Base-by-base conservation (phyloP, 257 asterid species). In the Apocynum venetum region DNA sequence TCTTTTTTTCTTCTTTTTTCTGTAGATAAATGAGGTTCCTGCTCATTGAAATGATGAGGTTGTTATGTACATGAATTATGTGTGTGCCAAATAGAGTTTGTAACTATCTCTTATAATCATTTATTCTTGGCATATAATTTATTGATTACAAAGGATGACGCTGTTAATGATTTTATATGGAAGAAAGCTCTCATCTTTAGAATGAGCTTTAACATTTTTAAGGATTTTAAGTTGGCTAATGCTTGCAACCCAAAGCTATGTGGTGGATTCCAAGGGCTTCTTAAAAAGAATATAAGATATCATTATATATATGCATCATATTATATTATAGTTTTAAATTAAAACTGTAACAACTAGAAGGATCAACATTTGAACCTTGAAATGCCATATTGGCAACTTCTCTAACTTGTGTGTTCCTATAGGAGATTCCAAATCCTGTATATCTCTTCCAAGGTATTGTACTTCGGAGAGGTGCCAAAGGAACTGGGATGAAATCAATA, bases 401-500 rank as follows among this genome's bases (percentile, higher is more conserved):
- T 44, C 72, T 67, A 67, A 68, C 53, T 68, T 43, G 15, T 41
- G 2, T 43, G 13, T 43, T 19, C 6, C 19, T 68, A 9, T 10
- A 96, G 99, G 83, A 77, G 12, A 88, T 96, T 84, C 92, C 89
- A 64, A 96, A 96, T 85, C 99, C 98, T 15, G 99, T 96, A 59
- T 96, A 96, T 86, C 92, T 96, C 69, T 96, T 96, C 89, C 99
- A 96, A 89, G 99, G 98, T 74, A 96, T 96, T 74, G 99, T 93
- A 55, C 92, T 93, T 49, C 99, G 97, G 57, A 83, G 98, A 81
- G 99, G 99, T 83, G 98, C 98, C 81, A 93, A 96, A 86, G 99
- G 99, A 82, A 96, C 99, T 75, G 99, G 99, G 85, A 96, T 96
- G 99, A 93, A 96, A 87, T 93, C 99, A 70, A 88, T 96, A 86